Conservation (phyloP, 179 eudicot genomes). For the Beta corolliflora region DNA sequence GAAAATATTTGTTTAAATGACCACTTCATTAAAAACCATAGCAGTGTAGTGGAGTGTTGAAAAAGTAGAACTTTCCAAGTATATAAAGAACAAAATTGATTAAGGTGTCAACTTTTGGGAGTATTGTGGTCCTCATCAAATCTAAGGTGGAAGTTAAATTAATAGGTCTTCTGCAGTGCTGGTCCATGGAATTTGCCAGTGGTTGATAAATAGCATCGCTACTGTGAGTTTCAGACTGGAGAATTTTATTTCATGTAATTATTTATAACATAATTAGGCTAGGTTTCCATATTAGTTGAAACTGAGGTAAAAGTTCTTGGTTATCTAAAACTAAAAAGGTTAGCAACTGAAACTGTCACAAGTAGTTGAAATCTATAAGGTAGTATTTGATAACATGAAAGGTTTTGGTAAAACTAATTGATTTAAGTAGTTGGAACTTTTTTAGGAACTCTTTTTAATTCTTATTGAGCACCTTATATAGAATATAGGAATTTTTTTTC, state of each 20-base stretch:
- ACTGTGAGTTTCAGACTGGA: constrained; percentile 3
- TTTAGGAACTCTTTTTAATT: too few relatives aligned
- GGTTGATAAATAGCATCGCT: background rate
- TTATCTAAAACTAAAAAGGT: too few relatives aligned
- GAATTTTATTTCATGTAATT: background rate
- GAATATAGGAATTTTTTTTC: too few relatives aligned
- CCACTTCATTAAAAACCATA: background rate
- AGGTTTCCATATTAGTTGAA: too few relatives aligned
- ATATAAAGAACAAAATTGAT: too few relatives aligned
- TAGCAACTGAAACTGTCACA: too few relatives aligned
- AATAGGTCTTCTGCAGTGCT: constrained; percentile 12
- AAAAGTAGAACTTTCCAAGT: constrained; percentile 18
- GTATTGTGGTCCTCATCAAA: constrained; percentile 36
- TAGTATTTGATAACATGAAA: too few relatives aligned
- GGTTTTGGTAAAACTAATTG: too few relatives aligned
- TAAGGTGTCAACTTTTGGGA: constrained; percentile 28
- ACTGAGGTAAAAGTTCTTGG: too few relatives aligned
- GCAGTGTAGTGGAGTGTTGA: background rate
- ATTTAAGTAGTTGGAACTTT: too few relatives aligned
- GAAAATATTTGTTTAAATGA: background rate
- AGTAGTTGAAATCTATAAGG: too few relatives aligned
- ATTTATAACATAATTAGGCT: background rate
- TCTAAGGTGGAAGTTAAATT: constrained; percentile 27
- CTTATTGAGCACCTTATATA: too few relatives aligned
- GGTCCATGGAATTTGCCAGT: constrained; percentile 14